Conservation (phyloP, 192 early-diverging fungal species). For the Backusella mclennaniae region DNA sequence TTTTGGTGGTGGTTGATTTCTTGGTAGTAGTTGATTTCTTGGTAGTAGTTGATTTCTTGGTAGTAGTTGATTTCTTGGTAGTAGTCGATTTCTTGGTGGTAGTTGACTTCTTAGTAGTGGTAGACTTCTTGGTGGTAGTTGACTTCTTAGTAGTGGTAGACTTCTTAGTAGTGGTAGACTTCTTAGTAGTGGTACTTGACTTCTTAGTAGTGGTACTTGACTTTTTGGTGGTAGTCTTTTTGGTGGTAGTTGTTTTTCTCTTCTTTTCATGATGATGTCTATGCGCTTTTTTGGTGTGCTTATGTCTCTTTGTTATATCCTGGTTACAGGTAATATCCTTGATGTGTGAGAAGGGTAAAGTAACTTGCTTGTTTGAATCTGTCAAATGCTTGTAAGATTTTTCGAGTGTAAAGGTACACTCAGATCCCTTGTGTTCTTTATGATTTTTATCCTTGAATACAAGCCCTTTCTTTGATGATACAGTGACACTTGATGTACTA, state of each 20-base stretch:
- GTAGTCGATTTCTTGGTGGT: neutral
- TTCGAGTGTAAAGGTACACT: neutral
- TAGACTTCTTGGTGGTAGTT: neutral
- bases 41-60: neutral
- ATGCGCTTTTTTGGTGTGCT: neutral
- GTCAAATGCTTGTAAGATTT: neutral
- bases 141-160: neutral
- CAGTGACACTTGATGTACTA: neutral
- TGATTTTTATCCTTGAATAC: neutral
- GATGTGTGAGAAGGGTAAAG: neutral
- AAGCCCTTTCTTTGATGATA: neutral
- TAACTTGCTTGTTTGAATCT: neutral
- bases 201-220: neutral
- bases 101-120: neutral
- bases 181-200: neutral
- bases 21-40: neutral
- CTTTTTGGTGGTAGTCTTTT: neutral
- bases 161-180: neutral
- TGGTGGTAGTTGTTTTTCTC: neutral
- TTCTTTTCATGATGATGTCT: neutral
- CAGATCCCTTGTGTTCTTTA: neutral
- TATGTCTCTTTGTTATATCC: neutral
- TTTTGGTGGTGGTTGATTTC: neutral
- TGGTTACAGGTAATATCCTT: neutral
- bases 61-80: neutral